Conservation (phyloP, 1,139 yeast species). For the Scheffersomyces illinoinensis region DNA sequence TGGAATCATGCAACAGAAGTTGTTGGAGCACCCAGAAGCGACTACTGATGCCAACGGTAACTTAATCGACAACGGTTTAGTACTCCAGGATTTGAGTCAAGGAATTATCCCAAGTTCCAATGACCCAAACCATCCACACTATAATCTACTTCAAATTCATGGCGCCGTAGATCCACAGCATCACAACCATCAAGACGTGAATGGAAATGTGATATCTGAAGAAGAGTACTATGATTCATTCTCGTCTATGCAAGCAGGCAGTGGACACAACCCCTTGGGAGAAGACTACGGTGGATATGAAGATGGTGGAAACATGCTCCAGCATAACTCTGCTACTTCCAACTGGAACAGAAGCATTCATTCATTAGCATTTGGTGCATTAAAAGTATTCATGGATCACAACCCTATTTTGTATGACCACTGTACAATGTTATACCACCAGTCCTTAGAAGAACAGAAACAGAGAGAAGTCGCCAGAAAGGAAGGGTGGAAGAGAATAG, state of each 20-base stretch:
- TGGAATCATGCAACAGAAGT: conserved; percentile 47
- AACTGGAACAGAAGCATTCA: conserved; percentile 93
- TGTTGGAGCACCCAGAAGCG: conserved; percentile 41
- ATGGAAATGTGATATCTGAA: conserved; percentile 35
- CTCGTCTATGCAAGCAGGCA: conserved; percentile 34
- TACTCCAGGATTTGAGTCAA: conserved; percentile 24
- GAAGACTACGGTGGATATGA: conserved; percentile 17
- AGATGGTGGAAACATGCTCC: conserved; percentile 16
- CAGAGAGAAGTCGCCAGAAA: conserved; percentile 61
- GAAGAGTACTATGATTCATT: conserved; percentile 50
- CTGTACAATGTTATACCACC: conserved; percentile 84
- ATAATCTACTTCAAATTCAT: conserved; percentile 14
- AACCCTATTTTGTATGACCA: conserved; percentile 90
- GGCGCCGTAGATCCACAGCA: conserved; percentile 10
- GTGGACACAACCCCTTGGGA: conserved; percentile 11
- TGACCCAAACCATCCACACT: conserved; percentile 19
- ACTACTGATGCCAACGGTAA: conserved; percentile 50
- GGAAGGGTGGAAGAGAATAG: conserved; percentile 76
- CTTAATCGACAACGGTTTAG: conserved; percentile 41
- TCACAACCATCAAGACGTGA: conserved; percentile 14
- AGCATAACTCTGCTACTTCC: conserved; percentile 49
- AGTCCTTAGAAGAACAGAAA: conserved; percentile 65
- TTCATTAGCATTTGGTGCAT: conserved; percentile 84
- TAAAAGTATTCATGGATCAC: conserved; percentile 91
- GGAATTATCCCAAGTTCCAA: conserved; percentile 20